Percentiles rank a stretch among this genome's conserved stretches.
These are phyloP conservation scores for Penicillium fimorum DNA, from an alignment of 495 filamentous ascomycete species.

Conservation along the genomic window DNA sequence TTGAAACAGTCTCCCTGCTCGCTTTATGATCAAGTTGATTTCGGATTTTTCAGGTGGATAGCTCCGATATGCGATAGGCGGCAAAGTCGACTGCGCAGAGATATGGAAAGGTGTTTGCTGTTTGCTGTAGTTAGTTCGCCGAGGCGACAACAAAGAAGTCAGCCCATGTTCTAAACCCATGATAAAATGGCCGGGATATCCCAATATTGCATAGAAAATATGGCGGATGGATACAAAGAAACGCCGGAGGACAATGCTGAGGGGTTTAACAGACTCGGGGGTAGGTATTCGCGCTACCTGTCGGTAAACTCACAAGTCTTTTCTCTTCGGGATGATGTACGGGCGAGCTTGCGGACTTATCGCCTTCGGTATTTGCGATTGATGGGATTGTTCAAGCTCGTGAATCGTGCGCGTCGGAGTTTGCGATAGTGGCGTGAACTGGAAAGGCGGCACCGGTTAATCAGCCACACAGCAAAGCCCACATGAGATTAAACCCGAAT, in stretches of 20 bases:
- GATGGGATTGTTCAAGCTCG: background rate
- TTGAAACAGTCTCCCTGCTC: constrained; percentile 1
- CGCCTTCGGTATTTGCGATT: constrained; percentile 2
- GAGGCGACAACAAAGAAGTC: constrained; percentile 20
- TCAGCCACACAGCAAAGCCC: background rate
- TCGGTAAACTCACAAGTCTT: background rate
- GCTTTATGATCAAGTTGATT: background rate
- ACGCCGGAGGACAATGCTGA: background rate
- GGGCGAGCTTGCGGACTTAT: background rate
- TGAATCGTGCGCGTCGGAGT: constrained; percentile 9
- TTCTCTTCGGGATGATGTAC: background rate
- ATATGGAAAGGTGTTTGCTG: constrained; percentile 8
- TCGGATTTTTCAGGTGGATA: background rate
- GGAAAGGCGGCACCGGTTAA: background rate
- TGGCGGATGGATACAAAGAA: constrained; percentile 5
- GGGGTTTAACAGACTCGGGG: background rate
- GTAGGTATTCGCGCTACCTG: background rate
- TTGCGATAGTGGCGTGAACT: background rate
- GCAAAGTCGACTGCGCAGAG: constrained; percentile 2
- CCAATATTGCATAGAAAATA: background rate
- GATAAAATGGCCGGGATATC: background rate
- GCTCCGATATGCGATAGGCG: background rate
- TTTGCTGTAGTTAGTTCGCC: constrained; percentile 15
- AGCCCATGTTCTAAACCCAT: constrained; percentile 18
- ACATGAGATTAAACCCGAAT: background rate